Conservation (phyloP, 108 stramenopile species). For the Nitzschia sp. region DNA sequence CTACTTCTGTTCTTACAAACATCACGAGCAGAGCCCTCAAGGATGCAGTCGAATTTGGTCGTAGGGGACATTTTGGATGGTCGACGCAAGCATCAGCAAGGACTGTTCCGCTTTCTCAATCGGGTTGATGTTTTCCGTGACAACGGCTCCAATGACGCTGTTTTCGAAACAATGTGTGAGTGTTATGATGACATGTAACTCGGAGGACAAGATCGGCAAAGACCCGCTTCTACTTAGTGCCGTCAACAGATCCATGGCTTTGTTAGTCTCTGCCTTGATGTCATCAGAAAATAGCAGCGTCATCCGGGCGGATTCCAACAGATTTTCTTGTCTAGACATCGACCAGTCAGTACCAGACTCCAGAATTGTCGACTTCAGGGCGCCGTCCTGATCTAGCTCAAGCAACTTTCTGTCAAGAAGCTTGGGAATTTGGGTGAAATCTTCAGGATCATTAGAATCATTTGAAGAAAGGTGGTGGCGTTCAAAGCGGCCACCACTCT, state of each 20-base stretch:
- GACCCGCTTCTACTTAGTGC: constrained; percentile 82
- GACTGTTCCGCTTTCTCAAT: constrained; percentile 83
- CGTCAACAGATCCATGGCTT: constrained; percentile 85
- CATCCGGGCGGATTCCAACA: constrained; percentile 31
- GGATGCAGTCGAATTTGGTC: no score
- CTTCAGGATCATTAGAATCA: constrained; percentile 9
- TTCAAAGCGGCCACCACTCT: neutral
- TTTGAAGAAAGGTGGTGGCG: neutral
- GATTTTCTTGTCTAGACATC: constrained; percentile 53
- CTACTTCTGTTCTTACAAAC: no score
- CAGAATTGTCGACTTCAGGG: constrained; percentile 69
- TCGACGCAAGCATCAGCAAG: constrained; percentile 60
- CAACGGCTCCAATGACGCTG: constrained; percentile 70
- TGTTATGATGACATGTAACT: constrained; percentile 84
- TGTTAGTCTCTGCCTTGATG: constrained; percentile 55
- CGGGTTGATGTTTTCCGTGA: constrained; percentile 85
- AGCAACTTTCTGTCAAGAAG: constrained; percentile 65
- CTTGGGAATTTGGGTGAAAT: constrained; percentile 72
- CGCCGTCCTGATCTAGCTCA: constrained; percentile 40
- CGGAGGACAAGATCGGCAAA: constrained; percentile 56
- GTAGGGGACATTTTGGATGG: no score
- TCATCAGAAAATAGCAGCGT: constrained; percentile 33
- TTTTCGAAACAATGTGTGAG: constrained; percentile 85
- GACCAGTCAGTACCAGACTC: constrained; percentile 53
- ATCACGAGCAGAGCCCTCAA: no score